Conservation (phyloP, 352 stramenopile species). For the Aphanomyces cochlioides region DNA sequence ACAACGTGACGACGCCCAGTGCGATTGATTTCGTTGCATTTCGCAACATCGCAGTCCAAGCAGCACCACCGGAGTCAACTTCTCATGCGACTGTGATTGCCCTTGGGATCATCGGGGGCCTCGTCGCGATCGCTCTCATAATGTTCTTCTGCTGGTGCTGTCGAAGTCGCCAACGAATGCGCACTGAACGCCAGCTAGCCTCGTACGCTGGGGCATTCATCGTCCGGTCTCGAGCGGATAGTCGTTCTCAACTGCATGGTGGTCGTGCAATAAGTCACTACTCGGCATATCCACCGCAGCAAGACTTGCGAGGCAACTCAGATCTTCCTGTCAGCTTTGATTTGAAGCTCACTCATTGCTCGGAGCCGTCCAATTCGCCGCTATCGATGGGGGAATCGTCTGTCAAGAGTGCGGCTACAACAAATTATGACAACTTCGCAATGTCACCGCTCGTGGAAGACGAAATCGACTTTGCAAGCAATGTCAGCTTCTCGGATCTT, state of each 20-base stretch:
- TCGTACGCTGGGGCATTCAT: conserved; percentile 20
- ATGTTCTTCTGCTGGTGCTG: background rate
- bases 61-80: background rate
- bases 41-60: background rate
- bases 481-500: conserved; percentile 3
- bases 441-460: conserved; percentile 14
- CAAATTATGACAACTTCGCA: background rate
- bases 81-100: background rate
- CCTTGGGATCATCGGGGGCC: conserved; percentile 2
- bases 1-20: background rate
- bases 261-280: no score
- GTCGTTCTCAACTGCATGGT: no score
- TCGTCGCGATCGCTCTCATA: background rate
- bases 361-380: background rate
- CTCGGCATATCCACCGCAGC: background rate
- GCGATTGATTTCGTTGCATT: conserved; percentile 20
- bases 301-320: background rate
- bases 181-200: conserved; percentile 1
- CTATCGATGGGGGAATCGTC: background rate
- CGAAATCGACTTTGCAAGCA: background rate
- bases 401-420: background rate
- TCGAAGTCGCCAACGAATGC: background rate
- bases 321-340: background rate
- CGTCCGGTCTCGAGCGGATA: conserved; percentile 4
- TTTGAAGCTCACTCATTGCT: background rate